Evolutionary conservation across 768 basidiomycete genomes (phyloP), one percentile per base, ranked within the genome.

Genomic region (Termitomyces sp.): DNA sequence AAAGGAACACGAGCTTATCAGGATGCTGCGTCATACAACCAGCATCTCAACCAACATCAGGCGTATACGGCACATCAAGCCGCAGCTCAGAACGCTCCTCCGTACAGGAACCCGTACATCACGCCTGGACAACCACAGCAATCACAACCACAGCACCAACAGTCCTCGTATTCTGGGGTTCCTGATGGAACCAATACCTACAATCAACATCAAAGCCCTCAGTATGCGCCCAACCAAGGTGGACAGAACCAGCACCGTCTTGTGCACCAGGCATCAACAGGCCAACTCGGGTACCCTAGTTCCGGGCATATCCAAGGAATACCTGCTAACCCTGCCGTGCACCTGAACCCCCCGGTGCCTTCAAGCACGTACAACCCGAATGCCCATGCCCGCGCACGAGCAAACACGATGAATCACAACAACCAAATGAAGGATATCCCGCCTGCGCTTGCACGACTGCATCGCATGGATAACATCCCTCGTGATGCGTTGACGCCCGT

Each of bases 11-110:
- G 93, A 46, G 89, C 92, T 6, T 96, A 89, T 67, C 89, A 89
- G 64, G 95, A 98, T 68, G 95, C 96, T 0, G 92, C 93, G 8
- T 77, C 88, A 1, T 99, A 99, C 75, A 94, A 95, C 62, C 94
- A 96, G 59, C 96, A 96, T 65, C 82, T 96, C 23, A 89, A 87
- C 12, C 93, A 95, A 68, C 96, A 98, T 65, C 96, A 99, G 71
- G 87, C 86, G 9, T 94, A 92, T 66, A 94, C 90, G 5, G 92
- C 92, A 3, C 92, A 93, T 68, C 90, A 92, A 66, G 84, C 83
- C 0, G 84, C 84, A 1, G 80, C 85, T 4, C 87, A 90, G 63
- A 86, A 89, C 23, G 83, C 88, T 0, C 85, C 81, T 63, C 80
- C 82, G 16, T 87, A 83, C 70, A 80, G 91, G 35, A 94, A 95